These are phyloP conservation scores for Monosporascus sp. DNA, from an alignment of 2,329 filamentous ascomycete species.

Conservation along the genomic window DNA sequence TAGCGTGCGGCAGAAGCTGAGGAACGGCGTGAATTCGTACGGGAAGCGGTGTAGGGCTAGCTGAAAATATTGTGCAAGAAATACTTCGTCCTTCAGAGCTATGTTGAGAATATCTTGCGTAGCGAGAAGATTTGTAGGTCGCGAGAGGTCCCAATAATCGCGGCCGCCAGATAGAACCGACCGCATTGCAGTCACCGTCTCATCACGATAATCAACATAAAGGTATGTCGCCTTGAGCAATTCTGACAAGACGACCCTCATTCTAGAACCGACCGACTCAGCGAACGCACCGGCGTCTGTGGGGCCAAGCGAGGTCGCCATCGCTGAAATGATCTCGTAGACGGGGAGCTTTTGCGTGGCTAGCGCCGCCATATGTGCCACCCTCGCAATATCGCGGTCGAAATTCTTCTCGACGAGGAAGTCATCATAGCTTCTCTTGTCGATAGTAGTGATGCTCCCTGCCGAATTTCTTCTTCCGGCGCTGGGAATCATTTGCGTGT, in stretches of 20 bases:
- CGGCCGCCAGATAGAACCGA: conserved; percentile 54
- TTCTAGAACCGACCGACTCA: conserved; percentile 52
- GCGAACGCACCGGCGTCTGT: conserved; percentile 43
- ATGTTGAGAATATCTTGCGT: conserved; percentile 29
- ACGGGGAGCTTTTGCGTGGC: conserved; percentile 46
- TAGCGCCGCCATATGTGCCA: conserved; percentile 43
- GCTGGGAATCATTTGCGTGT: conserved; percentile 34
- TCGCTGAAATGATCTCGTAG: conserved; percentile 47
- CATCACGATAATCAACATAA: conserved; percentile 66
- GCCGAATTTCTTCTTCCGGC: conserved; percentile 51
- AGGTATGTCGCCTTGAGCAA: conserved; percentile 63
- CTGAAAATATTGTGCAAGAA: conserved; percentile 57
- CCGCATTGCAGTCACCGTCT: conserved; percentile 62
- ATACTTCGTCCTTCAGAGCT: conserved; percentile 48
- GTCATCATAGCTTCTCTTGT: conserved; percentile 52
- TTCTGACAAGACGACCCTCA: conserved; percentile 62
- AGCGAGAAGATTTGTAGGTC: conserved; percentile 30
- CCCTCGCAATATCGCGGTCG: conserved; percentile 45
- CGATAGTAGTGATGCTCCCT: conserved; percentile 57
- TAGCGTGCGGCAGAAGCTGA: conserved; percentile 64
- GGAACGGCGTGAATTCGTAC: conserved; percentile 75
- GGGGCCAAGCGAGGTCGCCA: conserved; percentile 42
- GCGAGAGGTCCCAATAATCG: conserved; percentile 49
- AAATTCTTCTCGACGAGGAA: conserved; percentile 47
- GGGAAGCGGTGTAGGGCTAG: conserved; percentile 75